Evolutionary conservation across 2,329 filamentous ascomycete species (phyloP), one percentile per base, ranked within the genome.

Genomic region (Diaporthe nobilis): DNA sequence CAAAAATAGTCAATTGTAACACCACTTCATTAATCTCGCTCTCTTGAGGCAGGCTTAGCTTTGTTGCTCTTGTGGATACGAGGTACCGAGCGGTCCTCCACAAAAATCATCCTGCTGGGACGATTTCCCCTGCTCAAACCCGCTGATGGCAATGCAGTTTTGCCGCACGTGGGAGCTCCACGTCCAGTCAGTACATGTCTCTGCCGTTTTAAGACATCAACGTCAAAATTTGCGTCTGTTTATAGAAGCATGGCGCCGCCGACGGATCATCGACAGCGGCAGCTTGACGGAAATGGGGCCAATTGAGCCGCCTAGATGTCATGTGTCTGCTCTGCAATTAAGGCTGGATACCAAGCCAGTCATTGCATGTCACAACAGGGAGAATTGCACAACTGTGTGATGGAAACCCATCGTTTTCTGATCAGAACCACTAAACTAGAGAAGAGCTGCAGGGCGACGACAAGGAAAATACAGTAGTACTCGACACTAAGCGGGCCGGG

Each of bases 391-490:
- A 51, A 55, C 22, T 25, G 6, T 71, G 47, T 76, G 76, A 77
- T 76, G 76, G 76, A 67, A 55, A 53, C 4, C 75, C 76, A 77
- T 76, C 76, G 58, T 77, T 77, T 77, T 77, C 55, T 77, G 61
- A 72, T 72, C 61, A 72, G 72, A 71, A 77, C 55, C 72, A 77
- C 74, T 76, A 77, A 53, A 73, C 76, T 76, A 70, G 71, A 72
- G 72, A 77, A 76, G 75, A 76, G 75, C 75, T 74, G 72, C 72
- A 77, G 72, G 53, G 60, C 55, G 70, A 77, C 75, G 74, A 76
- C 60, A 77, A 76, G 71, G 72, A 76, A 77, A 77, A 67, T 72
- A 75, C 71, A 76, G 74, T 77, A 77, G 71, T 63, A 77, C 71
- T 77, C 73, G 73, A 73, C 63, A 75, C 76, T 76, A 73, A 77